A percentile compares a stretch with the other conserved stretches of the same genome.
phyloP scores from a whole-genome alignment of 208 protist species.

The Leishmania gerbilli region DNA sequence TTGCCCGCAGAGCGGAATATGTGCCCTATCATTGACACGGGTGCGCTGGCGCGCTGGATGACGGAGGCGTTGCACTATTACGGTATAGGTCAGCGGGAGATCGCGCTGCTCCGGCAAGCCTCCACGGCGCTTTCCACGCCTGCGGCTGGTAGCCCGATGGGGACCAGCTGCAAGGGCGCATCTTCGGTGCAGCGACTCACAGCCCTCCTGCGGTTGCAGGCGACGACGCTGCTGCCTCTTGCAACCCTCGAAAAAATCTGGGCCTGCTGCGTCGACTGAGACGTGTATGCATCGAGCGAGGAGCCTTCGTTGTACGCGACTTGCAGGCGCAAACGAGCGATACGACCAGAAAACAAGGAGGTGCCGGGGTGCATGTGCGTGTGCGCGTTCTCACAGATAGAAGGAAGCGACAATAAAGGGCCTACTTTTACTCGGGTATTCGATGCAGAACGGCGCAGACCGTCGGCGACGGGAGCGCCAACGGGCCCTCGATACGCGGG shows the following conservation, averaged over 20 bases:
- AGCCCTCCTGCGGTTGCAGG: slow-evolving; percentile 31
- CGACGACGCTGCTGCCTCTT: slow-evolving; percentile 22
- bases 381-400: background rate
- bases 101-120: background rate
- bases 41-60: slow-evolving; percentile 31
- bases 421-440: background rate
- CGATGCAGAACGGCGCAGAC: background rate
- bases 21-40: background rate
- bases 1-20: background rate
- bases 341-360: background rate
- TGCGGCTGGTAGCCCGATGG: background rate
- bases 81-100: slow-evolving; percentile 11
- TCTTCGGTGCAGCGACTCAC: slow-evolving; percentile 4
- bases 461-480: background rate
- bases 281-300: background rate
- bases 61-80: slow-evolving; percentile 48
- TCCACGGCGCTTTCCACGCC: background rate
- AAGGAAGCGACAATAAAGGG: background rate
- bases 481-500: background rate
- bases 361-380: background rate
- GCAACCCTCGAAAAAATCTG: slow-evolving; percentile 29
- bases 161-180: background rate
- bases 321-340: background rate
- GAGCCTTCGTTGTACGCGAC: background rate
- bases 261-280: slow-evolving; percentile 22